Evolutionary conservation across 257 asterid species (phyloP).

Genomic region (Nicotiana tabacum): DNA sequence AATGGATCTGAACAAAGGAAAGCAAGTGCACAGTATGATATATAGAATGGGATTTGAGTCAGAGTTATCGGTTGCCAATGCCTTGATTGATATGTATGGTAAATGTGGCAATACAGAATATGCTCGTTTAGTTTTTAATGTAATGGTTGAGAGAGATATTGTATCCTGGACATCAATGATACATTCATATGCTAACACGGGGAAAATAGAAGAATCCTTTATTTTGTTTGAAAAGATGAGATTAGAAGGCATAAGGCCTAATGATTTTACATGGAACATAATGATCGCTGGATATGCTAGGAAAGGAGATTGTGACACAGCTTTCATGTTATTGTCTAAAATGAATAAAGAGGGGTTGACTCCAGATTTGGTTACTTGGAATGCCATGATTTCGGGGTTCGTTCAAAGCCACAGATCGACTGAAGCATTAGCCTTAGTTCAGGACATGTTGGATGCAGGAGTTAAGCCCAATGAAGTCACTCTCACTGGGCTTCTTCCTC

Average conservation of each 20-base stretch:
- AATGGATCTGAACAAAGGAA: constrained; percentile 43
- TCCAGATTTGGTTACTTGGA: constrained; percentile 61
- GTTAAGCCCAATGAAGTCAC: constrained; percentile 59
- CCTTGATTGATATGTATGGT: constrained; percentile 43
- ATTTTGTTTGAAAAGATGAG: constrained; percentile 48
- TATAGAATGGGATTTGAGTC: constrained; percentile 31
- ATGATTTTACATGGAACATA: constrained; percentile 57
- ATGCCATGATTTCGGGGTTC: constrained; percentile 58
- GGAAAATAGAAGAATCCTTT: constrained; percentile 37
- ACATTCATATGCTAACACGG: constrained; percentile 39
- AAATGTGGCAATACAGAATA: constrained; percentile 32
- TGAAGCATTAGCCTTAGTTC: constrained; percentile 40
- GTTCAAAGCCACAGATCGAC: constrained; percentile 36
- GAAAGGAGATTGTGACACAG: constrained; percentile 47
- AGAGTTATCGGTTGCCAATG: constrained; percentile 39
- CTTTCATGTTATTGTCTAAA: constrained; percentile 28
- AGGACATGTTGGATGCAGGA: constrained; percentile 37
- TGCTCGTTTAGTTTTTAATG: constrained; percentile 47
- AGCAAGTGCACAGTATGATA: constrained; percentile 44
- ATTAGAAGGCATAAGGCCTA: constrained; percentile 38
- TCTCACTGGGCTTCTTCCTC: constrained; percentile 46
- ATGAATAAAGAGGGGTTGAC: constrained; percentile 41
- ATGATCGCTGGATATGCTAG: constrained; percentile 45
- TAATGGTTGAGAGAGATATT: constrained; percentile 52
- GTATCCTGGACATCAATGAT: constrained; percentile 62